Evolutionary conservation across 305 asterid species (phyloP), one percentile per base, ranked within the genome.

Genomic region (Fraxinus ornus): DNA sequence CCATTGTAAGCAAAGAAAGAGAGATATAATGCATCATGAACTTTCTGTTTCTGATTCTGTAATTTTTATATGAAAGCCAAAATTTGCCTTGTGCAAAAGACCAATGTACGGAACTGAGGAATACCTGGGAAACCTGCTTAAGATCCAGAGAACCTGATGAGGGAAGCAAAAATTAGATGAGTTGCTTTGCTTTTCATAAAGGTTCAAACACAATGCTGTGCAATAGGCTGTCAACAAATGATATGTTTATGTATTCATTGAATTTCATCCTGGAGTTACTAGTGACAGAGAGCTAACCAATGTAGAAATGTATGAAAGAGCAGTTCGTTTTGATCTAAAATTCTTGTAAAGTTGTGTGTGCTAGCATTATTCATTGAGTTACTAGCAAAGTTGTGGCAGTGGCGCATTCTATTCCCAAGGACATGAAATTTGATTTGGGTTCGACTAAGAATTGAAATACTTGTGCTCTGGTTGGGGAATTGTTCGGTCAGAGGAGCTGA

Each of bases 321-420:
- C 60, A 15, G 44, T 47, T 47, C 7, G 12, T 47, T 47, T 47
- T 4, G 21, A 3, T 47, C 60, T 47, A 1, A 47, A 47, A 47
- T 15, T 7, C 44, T 37, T 37, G 44, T 37, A 37, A 37, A 37
- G 12, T 37, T 0, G 94, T 89, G 7, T 90, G 98, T 37, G 98
- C 97, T 10, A 86, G 99, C 92, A 86, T 94, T 37, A 88, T 91
- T 41, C 97, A 95, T 73, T 91, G 97, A 4, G 93, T 94, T 52
- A 91, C 60, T 47, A 93, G 98, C 89, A 91, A 93, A 19, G 97
- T 92, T 19, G 96, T 95, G 22, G 94, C 84, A 24, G 94, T 88
- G 75, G 88, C 96, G 3, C 94, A 93, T 84, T 93, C 98, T 19
- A 95, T 93, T 75, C 93, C 97, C 13, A 93, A 95, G 89, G 90